These are phyloP conservation scores for Microstegium vimineum DNA, from an alignment of 176 grass and related monocot genomes.

Conservation along the genomic window DNA sequence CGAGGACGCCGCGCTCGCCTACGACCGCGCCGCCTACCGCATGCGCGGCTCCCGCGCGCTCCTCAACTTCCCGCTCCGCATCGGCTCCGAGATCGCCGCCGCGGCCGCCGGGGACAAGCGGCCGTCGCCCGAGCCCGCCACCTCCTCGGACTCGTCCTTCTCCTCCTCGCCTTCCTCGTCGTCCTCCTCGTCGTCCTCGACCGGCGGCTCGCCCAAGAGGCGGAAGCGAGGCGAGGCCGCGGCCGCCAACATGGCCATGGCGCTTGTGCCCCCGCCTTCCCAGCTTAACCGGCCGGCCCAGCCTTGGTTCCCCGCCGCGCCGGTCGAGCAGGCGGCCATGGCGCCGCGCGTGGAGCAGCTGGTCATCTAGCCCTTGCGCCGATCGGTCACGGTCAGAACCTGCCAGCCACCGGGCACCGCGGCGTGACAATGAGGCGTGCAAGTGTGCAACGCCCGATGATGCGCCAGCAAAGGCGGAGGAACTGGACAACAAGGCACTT, in stretches of 20 bases:
- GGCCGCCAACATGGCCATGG: slow-evolving; percentile 47
- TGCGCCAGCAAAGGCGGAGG: neutral
- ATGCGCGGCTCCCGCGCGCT: slow-evolving; percentile 98
- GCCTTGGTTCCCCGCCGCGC: slow-evolving; percentile 33
- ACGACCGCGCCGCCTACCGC: slow-evolving; percentile 86
- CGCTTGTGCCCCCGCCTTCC: slow-evolving; percentile 12
- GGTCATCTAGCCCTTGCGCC: slow-evolving; percentile 37
- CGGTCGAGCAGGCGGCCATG: slow-evolving; percentile 35
- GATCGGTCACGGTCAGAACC: no score
- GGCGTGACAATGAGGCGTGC: neutral
- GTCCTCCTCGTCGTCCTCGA: slow-evolving; percentile 14
- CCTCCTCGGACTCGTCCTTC: slow-evolving; percentile 39
- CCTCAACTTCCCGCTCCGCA: slow-evolving; percentile 93
- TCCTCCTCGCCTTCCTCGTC: slow-evolving; percentile 49
- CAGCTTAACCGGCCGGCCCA: slow-evolving; percentile 33
- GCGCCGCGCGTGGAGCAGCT: slow-evolving; percentile 40
- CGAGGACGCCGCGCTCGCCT: slow-evolving; percentile 86
- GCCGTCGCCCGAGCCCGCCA: slow-evolving; percentile 34
- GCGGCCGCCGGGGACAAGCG: slow-evolving; percentile 36
- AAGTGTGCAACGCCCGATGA: neutral
- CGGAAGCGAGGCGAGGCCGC: slow-evolving; percentile 65
- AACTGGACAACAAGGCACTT: neutral
- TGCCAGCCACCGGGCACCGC: neutral
- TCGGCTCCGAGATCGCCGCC: slow-evolving; percentile 50
- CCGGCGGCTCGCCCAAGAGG: slow-evolving; percentile 44